phyloP scores from a whole-genome alignment of 345 rosid genomes.

The Salix caprea region DNA sequence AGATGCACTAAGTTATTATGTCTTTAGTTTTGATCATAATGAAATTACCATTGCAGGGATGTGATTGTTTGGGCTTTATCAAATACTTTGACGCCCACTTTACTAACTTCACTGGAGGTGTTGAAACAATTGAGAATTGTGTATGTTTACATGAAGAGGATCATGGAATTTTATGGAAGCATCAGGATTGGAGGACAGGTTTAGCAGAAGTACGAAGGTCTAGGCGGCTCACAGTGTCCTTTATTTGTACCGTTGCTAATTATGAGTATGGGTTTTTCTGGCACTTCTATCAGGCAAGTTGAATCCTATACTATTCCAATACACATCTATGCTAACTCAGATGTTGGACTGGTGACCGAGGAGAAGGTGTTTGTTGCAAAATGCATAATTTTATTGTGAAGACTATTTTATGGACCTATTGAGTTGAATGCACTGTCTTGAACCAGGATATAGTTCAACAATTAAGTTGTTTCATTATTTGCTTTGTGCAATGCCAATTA shows the following conservation, averaged over 20 bases:
- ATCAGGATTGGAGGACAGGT: conserved; percentile 98
- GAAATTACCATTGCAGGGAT: conserved; percentile 46
- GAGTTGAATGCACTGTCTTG: not conserved
- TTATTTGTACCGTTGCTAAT: conserved; percentile 81
- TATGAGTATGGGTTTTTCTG: conserved; percentile 90
- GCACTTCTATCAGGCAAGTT: conserved; percentile 88
- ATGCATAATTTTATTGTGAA: not conserved
- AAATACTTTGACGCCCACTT: conserved; percentile 92
- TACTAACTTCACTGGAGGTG: conserved; percentile 83
- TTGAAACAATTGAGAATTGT: conserved; percentile 86
- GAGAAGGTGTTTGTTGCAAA: not conserved
- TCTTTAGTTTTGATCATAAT: not conserved
- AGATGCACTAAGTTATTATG: not conserved
- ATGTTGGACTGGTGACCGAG: not conserved
- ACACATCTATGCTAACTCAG: not conserved
- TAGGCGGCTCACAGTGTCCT: conserved; percentile 75
- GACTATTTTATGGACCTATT: not conserved
- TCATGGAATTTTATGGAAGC: conserved; percentile 90
- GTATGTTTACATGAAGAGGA: conserved; percentile 94
- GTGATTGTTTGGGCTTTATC: conserved; percentile 83
- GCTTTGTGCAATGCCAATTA: not conserved
- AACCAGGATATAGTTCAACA: not conserved
- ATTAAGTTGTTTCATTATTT: not conserved
- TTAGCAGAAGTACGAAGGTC: conserved; percentile 92
- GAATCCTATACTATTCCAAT: not conserved